Evolutionary conservation across 768 basidiomycete genomes (phyloP), one percentile per base, ranked within the genome.

Genomic region (Serendipita sp.): DNA sequence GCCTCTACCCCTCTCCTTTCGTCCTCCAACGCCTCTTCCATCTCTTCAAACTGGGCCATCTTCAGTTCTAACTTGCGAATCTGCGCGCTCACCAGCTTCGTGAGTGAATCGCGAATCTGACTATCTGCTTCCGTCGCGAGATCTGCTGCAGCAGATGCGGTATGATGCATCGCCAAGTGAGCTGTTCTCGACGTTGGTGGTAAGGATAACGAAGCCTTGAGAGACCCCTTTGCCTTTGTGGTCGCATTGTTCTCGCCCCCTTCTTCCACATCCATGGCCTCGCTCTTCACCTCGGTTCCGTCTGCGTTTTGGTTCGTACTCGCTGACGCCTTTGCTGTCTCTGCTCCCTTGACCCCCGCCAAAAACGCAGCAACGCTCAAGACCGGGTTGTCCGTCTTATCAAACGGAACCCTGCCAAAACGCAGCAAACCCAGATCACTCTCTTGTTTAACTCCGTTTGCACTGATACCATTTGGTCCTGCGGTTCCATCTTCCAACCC

Each of bases 291-390:
- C 64, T 62, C 70, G 31, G 66, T 74, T 62, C 71, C 75, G 65
- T 77, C 68, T 48, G 64, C 65, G 64, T 73, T 77, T 40, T 40
- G 40, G 45, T 80, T 76, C 8, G 80, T 83, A 84, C 86, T 18
- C 95, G 78, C 64, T 88, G 87, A 50, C 88, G 88, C 66, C 95
- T 92, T 92, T 3, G 96, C 96, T 0, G 94, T 95, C 66, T 92
- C 92, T 0, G 91, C 88, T 2, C 84, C 84, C 4, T 98, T 87
- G 8, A 94, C 92, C 3, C 91, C 88, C 5, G 96, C 92, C 27
- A 99, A 78, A 77, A 97, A 98, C 1, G 96, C 92, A 18, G 98
- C 94, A 27, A 98, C 96, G 72, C 89, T 91, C 92, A 99, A 92
- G 16, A 99, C 91, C 0, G 96, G 96, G 71, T 98, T 98, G 70